phyloP scores from a whole-genome alignment of 1,284 basidiomycete genomes.

The Prillingera fragicola region DNA sequence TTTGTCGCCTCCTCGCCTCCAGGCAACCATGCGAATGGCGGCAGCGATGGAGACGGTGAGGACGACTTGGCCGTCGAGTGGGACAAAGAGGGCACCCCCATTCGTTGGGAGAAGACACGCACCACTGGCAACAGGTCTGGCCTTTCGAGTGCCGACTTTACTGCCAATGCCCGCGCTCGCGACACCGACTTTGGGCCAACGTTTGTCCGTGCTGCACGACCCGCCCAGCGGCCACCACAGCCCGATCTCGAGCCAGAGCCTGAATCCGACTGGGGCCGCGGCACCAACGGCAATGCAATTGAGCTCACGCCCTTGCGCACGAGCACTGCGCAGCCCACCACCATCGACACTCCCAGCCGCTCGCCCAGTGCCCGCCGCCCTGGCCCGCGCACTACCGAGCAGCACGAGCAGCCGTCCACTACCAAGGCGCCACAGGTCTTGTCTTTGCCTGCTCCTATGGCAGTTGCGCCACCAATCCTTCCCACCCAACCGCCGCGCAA shows the following conservation, averaged over 20 bases:
- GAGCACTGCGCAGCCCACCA: background rate
- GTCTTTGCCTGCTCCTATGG: too few species aligned
- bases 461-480: too few species aligned
- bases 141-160: background rate
- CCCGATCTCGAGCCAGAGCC: too few species aligned
- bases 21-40: background rate
- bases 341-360: too few species aligned
- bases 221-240: too few species aligned
- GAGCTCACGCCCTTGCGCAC: constrained; percentile 2
- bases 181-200: background rate
- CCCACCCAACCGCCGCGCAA: too few species aligned
- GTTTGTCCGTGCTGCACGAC: background rate
- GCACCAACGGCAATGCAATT: background rate
- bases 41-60: constrained; percentile 16
- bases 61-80: constrained; percentile 44
- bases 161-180: background rate
- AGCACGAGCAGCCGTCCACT: too few species aligned
- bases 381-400: too few species aligned
- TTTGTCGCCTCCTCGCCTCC: background rate
- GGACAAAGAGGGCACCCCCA: constrained; percentile 40
- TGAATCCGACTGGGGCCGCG: too few species aligned
- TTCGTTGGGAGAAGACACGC: constrained; percentile 34
- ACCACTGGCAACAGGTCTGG: background rate
- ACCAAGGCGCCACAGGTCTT: too few species aligned
- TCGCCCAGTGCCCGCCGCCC: too few species aligned